Percentiles rank a stretch among this genome's conserved stretches.
Evolutionary conservation across 1,284 basidiomycete genomes (phyloP).

Genomic region (Schizophyllum commune): DNA sequence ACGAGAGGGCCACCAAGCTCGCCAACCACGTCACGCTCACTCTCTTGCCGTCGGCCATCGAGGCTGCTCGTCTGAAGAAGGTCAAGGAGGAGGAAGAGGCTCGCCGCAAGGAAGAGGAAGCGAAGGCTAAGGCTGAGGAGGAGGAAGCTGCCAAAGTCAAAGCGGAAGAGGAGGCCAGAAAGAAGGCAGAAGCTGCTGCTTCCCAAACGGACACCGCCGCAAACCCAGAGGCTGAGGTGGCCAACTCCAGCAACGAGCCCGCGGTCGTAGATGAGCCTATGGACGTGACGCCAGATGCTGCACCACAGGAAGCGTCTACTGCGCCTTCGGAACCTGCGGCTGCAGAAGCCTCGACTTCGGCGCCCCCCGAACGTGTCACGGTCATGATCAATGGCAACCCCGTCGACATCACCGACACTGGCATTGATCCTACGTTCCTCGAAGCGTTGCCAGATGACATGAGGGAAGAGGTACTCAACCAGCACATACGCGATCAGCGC

Average conservation of each 20-base stretch:
- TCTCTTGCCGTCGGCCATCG: conserved; percentile 76
- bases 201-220: conserved; percentile 22
- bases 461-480: conserved; percentile 96
- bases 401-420: conserved; percentile 98
- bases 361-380: conserved; percentile 48
- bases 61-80: conserved; percentile 50
- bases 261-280: conserved; percentile 4
- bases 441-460: conserved; percentile 98
- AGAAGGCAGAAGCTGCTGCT: conserved; percentile 23
- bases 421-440: conserved; percentile 96
- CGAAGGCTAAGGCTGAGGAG: conserved; percentile 33
- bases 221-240: conserved; percentile 16
- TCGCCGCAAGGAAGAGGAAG: conserved; percentile 32
- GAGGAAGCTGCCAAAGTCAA: conserved; percentile 22
- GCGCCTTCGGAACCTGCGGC: conserved; percentile 10
- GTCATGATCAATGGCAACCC: conserved; percentile 86
- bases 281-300: conserved; percentile 3
- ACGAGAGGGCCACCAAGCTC: conserved; percentile 61
- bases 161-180: conserved; percentile 23
- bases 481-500: conserved; percentile 90
- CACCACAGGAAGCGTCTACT: neutral
- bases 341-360: conserved; percentile 16
- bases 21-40: conserved; percentile 70
- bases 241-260: conserved; percentile 5
- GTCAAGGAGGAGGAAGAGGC: conserved; percentile 39